Evolutionary conservation across 176 grass and related monocot genomes (phyloP).

Genomic region (Lolium rigidum): DNA sequence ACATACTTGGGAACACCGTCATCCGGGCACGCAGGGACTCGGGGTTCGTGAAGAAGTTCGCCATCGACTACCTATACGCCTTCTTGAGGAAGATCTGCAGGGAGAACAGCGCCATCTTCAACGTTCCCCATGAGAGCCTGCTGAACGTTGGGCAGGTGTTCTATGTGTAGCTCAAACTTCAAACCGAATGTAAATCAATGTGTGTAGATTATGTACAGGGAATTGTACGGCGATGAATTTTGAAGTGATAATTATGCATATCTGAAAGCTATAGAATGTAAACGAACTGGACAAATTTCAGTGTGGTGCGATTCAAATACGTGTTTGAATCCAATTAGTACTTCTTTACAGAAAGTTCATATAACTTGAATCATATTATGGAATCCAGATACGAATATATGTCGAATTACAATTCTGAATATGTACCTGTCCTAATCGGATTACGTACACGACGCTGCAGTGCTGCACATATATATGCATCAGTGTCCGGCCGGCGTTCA

Average conservation of each 20-base stretch:
- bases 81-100: slow-evolving; percentile 79
- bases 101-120: slow-evolving; percentile 82
- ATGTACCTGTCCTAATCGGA: too few relatives aligned
- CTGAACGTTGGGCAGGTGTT: slow-evolving; percentile 88
- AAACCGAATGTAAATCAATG: slow-evolving; percentile 2
- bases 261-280: neutral
- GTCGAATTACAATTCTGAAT: too few relatives aligned
- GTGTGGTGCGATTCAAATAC: neutral
- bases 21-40: slow-evolving; percentile 68
- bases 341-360: too few relatives aligned
- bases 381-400: too few relatives aligned
- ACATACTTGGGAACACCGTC: slow-evolving; percentile 82
- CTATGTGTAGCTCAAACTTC: slow-evolving; percentile 53
- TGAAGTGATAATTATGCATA: neutral
- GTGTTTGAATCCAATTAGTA: neutral
- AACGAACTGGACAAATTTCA: neutral
- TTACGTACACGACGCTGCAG: too few relatives aligned
- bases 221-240: neutral
- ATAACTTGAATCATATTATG: too few relatives aligned
- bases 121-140: slow-evolving; percentile 79
- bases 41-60: slow-evolving; percentile 61
- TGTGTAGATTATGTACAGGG: neutral
- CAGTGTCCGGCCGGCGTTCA: too few relatives aligned
- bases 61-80: slow-evolving; percentile 74
- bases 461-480: too few relatives aligned